Evolutionary conservation across 495 filamentous ascomycete genomes (phyloP).

Genomic region (Articulospora tetracladia): DNA sequence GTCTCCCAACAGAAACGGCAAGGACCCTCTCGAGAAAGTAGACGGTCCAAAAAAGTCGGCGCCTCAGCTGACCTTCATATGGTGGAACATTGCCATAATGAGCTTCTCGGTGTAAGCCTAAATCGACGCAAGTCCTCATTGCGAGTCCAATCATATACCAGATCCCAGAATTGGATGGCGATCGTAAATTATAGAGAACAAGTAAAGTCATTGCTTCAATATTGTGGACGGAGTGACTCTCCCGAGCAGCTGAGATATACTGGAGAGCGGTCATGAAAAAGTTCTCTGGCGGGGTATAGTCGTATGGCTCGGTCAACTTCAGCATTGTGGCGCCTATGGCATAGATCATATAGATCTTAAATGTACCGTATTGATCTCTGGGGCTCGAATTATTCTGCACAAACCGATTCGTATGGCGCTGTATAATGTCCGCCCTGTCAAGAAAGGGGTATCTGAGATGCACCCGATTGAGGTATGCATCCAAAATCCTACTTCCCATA

Average conservation of each 20-base stretch:
- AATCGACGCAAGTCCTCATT: constrained; percentile 51
- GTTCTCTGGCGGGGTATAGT: constrained; percentile 41
- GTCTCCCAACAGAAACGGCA: constrained; percentile 47
- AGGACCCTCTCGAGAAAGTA: constrained; percentile 49
- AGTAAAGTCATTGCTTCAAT: constrained; percentile 54
- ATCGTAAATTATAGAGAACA: constrained; percentile 49
- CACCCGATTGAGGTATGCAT: constrained; percentile 42
- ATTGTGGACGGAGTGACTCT: constrained; percentile 47
- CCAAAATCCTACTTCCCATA: constrained; percentile 40
- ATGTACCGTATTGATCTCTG: constrained; percentile 43
- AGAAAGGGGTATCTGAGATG: constrained; percentile 50
- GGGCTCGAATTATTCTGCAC: constrained; percentile 35
- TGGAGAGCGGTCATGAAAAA: constrained; percentile 48
- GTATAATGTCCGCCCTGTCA: constrained; percentile 40
- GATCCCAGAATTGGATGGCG: constrained; percentile 47
- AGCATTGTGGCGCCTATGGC: constrained; percentile 49
- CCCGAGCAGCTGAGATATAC: constrained; percentile 45
- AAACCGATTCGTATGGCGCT: constrained; percentile 41
- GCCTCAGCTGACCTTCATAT: constrained; percentile 44
- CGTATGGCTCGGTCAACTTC: constrained; percentile 43
- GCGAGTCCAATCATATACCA: constrained; percentile 56
- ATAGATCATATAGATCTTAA: constrained; percentile 50
- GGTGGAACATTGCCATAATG: constrained; percentile 43
- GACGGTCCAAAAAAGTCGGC: constrained; percentile 50
- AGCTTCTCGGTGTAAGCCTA: constrained; percentile 47